A percentile compares a stretch with the other conserved stretches of the same genome.
Evolutionary conservation across 108 stramenopile genomes (phyloP).

Genomic region (Schizochytrium sp.): DNA sequence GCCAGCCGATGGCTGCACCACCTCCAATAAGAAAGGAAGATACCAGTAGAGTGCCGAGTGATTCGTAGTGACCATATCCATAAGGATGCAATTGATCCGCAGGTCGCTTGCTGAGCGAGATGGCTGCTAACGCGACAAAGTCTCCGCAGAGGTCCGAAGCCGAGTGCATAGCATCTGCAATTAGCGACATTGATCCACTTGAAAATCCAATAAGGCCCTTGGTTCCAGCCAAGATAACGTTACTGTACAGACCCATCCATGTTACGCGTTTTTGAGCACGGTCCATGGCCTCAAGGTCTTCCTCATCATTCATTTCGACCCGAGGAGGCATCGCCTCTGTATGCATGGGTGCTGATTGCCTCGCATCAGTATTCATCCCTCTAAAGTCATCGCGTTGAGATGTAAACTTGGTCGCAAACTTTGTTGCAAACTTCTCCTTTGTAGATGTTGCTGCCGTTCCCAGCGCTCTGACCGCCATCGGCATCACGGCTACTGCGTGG

Average conservation of each 20-base stretch:
- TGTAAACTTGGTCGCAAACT: too few species aligned
- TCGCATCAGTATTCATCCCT: background rate
- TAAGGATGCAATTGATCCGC: constrained; percentile 87
- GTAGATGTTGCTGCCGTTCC: too few species aligned
- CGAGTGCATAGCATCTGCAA: constrained; percentile 96
- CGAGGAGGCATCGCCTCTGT: background rate
- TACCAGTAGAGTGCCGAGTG: constrained; percentile 89
- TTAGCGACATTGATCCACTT: constrained; percentile 85
- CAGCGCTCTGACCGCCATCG: too few species aligned
- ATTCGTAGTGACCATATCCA: constrained; percentile 96
- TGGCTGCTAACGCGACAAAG: constrained; percentile 92
- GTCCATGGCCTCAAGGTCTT: constrained; percentile 43
- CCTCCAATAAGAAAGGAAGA: constrained; percentile 88
- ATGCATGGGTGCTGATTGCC: background rate
- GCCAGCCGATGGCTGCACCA: constrained; percentile 84
- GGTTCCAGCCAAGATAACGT: constrained; percentile 81
- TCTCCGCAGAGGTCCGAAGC: constrained; percentile 89
- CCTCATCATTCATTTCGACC: background rate
- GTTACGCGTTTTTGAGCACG: constrained; percentile 81
- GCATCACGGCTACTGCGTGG: too few species aligned
- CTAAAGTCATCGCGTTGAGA: background rate
- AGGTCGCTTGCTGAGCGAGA: constrained; percentile 79
- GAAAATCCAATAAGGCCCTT: constrained; percentile 84
- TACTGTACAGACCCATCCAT: constrained; percentile 84
- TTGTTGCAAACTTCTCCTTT: too few species aligned